Percentiles rank a stretch among this genome's conserved stretches.
Conservation (phyloP, 495 filamentous ascomycete species). For the Penicillium pancosmium region DNA sequence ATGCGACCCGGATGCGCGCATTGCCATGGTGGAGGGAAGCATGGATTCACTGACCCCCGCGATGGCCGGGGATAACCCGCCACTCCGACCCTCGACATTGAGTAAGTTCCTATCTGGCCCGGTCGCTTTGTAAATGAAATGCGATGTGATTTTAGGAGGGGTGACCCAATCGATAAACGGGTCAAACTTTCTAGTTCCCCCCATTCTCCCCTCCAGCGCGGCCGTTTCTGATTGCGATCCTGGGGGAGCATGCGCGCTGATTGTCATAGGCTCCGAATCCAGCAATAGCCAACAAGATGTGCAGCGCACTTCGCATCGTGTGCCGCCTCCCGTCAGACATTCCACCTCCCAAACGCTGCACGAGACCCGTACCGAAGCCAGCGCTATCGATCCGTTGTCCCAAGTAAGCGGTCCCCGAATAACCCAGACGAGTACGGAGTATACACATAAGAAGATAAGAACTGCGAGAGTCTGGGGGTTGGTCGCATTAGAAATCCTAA, state of each 20-base stretch:
- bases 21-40: slow-evolving; percentile 23
- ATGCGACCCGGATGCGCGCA: slow-evolving; percentile 20
- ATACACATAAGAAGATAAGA: background rate
- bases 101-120: slow-evolving; percentile 18
- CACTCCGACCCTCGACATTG: slow-evolving; percentile 22
- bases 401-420: slow-evolving; percentile 44
- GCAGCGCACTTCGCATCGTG: slow-evolving; percentile 29
- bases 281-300: slow-evolving; percentile 37
- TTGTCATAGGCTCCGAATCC: slow-evolving; percentile 37
- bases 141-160: background rate
- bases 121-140: background rate
- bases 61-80: slow-evolving; percentile 20
- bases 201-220: background rate
- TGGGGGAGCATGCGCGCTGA: slow-evolving; percentile 10
- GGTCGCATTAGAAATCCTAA: slow-evolving; percentile 17
- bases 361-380: slow-evolving; percentile 39
- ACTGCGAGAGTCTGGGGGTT: slow-evolving; percentile 4
- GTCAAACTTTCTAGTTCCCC: background rate
- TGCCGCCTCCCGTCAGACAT: slow-evolving; percentile 23
- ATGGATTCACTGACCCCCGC: slow-evolving; percentile 20
- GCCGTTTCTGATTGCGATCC: background rate
- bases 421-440: background rate
- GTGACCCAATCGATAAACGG: background rate
- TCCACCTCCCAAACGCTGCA: slow-evolving; percentile 33
- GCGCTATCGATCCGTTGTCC: slow-evolving; percentile 59